A percentile compares a stretch with the other conserved stretches of the same genome.
Evolutionary conservation across 2,329 filamentous ascomycete species (phyloP).

Genomic region (Metarhizium anisopliae): DNA sequence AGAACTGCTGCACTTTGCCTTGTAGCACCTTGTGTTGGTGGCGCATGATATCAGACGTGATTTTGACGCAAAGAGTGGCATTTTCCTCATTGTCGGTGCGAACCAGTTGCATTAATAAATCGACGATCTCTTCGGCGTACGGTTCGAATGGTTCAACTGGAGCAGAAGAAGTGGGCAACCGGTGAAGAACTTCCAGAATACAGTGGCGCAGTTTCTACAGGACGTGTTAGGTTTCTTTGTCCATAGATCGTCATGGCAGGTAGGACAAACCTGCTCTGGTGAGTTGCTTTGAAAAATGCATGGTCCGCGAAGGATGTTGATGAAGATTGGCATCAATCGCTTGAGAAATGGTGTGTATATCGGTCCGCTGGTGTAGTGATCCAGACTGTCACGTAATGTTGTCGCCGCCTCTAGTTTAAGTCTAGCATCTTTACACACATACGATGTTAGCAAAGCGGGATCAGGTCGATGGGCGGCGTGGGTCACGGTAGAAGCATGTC

Average conservation of each 20-base stretch:
- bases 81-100: conserved; percentile 96
- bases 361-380: conserved; percentile 71
- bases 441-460: not conserved
- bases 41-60: conserved; percentile 91
- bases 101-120: conserved; percentile 81
- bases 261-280: conserved; percentile 66
- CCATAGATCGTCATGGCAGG: not conserved
- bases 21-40: conserved; percentile 77
- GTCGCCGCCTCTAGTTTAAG: conserved; percentile 73
- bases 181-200: conserved; percentile 88
- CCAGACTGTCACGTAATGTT: conserved; percentile 83
- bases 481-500: not conserved
- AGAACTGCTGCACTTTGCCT: conserved; percentile 77
- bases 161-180: conserved; percentile 62
- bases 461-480: not conserved
- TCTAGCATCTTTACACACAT: conserved; percentile 56
- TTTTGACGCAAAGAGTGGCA: conserved; percentile 96
- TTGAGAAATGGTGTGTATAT: conserved; percentile 76
- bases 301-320: conserved; percentile 73
- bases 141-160: conserved; percentile 76
- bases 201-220: conserved; percentile 78
- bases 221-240: conserved; percentile 9
- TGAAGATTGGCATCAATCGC: conserved; percentile 82
- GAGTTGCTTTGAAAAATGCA: conserved; percentile 89
- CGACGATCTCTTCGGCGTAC: conserved; percentile 81